Base-by-base conservation (phyloP, 495 filamentous ascomycete species). In the Penicillium canescens region DNA sequence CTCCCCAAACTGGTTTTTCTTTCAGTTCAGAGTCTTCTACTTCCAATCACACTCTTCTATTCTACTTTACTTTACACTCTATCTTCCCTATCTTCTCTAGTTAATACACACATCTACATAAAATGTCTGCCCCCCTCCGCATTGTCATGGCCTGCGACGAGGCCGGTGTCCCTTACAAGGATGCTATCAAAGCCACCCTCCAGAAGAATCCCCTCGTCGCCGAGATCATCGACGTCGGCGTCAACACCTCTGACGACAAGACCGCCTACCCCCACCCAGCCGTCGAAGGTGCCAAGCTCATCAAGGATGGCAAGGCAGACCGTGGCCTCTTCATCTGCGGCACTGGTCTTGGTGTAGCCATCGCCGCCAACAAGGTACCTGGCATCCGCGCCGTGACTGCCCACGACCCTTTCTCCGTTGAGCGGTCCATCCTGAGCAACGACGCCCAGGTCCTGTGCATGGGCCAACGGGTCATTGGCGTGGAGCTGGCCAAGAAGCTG, bases 391-490 rank as follows among this genome's bases (percentile, higher is more conserved):
- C 90, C 16, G 90, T 95, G 33, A 95, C 90, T 31, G 90, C 90
- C 7, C 90, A 95, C 72, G 90, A 95, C 71, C 84, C 83, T 47
- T 94, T 90, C 75, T 86, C 81, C 42, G 89, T 95, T 38, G 90
- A 95, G 79, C 76, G 89, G 42, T 85, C 87, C 12, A 83, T 93
- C 13, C 72, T 92, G 61, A 90, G 87, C 75, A 93, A 93, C 71
- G 85, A 95, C 71, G 89, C 88, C 21, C 90, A 95, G 70, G 90
- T 95, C 35, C 80, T 95, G 24, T 95, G 90, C 72, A 87, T 95
- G 80, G 90, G 90, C 2, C 87, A 95, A 77, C 77, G 90, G 35
- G 90, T 95, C 6, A 81, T 95, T 24, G 90, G 90, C 1, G 63
- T 92, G 28, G 90, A 95, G 64, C 69, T 95, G 28, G 90, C 90